phyloP scores from a whole-genome alignment of 495 filamentous ascomycete species.

The Penicillium coprophilum region DNA sequence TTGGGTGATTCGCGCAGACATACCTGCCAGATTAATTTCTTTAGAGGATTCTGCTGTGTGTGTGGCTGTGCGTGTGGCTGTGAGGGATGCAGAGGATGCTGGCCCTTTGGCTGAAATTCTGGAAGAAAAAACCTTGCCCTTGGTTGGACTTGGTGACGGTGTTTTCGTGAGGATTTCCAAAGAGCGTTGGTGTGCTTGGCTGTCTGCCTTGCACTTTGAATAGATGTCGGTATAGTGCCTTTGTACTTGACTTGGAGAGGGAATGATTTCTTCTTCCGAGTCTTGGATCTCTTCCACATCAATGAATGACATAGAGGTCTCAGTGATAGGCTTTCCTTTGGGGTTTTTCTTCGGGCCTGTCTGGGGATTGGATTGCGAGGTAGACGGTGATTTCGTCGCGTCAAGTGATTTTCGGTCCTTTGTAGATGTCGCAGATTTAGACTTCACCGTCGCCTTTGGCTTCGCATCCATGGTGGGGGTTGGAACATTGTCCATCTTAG shows the following conservation, averaged over 20 bases:
- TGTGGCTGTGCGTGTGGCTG: constrained; percentile 6
- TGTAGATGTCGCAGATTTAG: constrained; percentile 8
- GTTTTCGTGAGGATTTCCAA: constrained; percentile 18
- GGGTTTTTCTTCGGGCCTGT: not conserved
- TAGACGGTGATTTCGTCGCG: not conserved
- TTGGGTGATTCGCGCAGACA: constrained; percentile 64
- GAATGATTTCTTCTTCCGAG: constrained; percentile 53
- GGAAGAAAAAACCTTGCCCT: constrained; percentile 14
- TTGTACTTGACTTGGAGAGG: constrained; percentile 38
- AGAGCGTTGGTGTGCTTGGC: constrained; percentile 4
- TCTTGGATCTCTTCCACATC: constrained; percentile 63
- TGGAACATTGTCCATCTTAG: not conserved
- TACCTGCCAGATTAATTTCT: constrained; percentile 25
- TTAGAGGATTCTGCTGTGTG: constrained; percentile 5
- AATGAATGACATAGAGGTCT: constrained; percentile 21
- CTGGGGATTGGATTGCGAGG: not conserved
- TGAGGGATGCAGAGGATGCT: not conserved
- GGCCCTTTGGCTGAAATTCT: constrained; percentile 10
- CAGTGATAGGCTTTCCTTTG: not conserved
- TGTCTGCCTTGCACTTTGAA: constrained; percentile 2
- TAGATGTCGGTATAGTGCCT: constrained; percentile 18
- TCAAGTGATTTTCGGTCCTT: not conserved
- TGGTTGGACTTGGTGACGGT: constrained; percentile 10
- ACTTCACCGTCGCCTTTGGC: constrained; percentile 4
- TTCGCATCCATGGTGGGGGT: not conserved